These are phyloP conservation scores for Gillenia trifoliata DNA, from an alignment of 306 rosid species.

Conservation along the genomic window DNA sequence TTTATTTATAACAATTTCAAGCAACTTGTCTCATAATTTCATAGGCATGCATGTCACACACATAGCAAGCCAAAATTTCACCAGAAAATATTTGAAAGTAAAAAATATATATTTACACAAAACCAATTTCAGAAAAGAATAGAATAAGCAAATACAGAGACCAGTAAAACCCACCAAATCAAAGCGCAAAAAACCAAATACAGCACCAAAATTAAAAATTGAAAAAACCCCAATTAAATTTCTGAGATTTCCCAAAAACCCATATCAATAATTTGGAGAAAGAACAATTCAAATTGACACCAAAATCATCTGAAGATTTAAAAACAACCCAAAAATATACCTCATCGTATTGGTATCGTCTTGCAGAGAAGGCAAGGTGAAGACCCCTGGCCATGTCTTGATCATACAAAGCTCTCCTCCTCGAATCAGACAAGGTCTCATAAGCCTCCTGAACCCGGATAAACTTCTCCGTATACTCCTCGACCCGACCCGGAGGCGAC, in stretches of 20 bases:
- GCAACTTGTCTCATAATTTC: too few species aligned
- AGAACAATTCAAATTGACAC: neutral
- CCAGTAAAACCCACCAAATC: neutral
- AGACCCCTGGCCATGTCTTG: slow-evolving; percentile 66
- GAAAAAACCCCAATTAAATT: neutral
- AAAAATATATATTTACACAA: neutral
- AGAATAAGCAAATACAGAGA: neutral
- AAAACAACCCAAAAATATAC: slow-evolving; percentile 10
- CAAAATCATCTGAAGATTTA: neutral
- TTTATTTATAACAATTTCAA: too few species aligned
- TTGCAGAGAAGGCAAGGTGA: slow-evolving; percentile 65
- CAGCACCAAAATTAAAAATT: neutral
- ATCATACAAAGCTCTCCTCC: slow-evolving; percentile 64
- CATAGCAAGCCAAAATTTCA: neutral
- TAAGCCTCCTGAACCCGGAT: slow-evolving; percentile 86
- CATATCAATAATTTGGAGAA: neutral
- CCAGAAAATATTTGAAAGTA: neutral
- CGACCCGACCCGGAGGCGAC: slow-evolving; percentile 79
- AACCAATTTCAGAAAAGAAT: neutral
- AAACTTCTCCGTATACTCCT: slow-evolving; percentile 71
- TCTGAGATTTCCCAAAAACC: neutral
- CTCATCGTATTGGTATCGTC: slow-evolving; percentile 39
- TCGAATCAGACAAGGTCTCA: slow-evolving; percentile 75
- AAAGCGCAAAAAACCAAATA: neutral
- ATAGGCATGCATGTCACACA: too few species aligned